phyloP scores from a whole-genome alignment of 768 basidiomycete species.

The Tubosaeta brunneosetosa region DNA sequence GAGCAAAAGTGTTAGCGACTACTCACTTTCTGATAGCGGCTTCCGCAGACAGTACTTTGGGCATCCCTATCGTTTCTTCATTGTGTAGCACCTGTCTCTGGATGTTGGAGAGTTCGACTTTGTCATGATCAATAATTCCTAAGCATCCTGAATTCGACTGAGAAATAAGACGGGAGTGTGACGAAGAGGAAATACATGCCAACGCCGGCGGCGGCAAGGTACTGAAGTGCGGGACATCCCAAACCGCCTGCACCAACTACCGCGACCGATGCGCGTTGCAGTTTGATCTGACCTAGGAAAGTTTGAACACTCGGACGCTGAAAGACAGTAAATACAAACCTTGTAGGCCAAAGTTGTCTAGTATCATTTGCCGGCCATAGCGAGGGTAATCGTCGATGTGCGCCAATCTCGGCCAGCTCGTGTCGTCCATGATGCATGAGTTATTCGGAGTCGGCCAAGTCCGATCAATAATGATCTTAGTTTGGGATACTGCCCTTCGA shows the following conservation, averaged over 20 bases:
- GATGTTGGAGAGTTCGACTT: slow-evolving; percentile 83
- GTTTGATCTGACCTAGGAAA: slow-evolving; percentile 71
- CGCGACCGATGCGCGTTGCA: slow-evolving; percentile 69
- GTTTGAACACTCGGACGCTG: neutral
- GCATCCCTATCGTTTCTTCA: slow-evolving; percentile 62
- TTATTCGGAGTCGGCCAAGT: neutral
- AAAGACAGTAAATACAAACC: slow-evolving; percentile 40
- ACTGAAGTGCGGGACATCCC: slow-evolving; percentile 93
- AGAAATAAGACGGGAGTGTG: slow-evolving; percentile 3
- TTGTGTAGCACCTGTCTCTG: slow-evolving; percentile 91
- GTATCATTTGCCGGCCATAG: slow-evolving; percentile 96
- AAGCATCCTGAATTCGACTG: slow-evolving; percentile 56
- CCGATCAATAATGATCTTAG: neutral
- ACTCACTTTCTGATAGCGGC: slow-evolving; percentile 59
- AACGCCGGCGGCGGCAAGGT: slow-evolving; percentile 87
- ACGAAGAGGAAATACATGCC: slow-evolving; percentile 46
- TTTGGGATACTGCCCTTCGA: neutral
- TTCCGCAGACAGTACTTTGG: slow-evolving; percentile 81
- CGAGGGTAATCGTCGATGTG: slow-evolving; percentile 71
- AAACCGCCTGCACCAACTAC: slow-evolving; percentile 95
- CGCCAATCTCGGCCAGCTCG: slow-evolving; percentile 27
- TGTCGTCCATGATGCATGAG: slow-evolving; percentile 11
- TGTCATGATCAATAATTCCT: slow-evolving; percentile 85
- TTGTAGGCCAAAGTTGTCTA: slow-evolving; percentile 80
- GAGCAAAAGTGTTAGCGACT: neutral